phyloP scores from a whole-genome alignment of 2,329 filamentous ascomycete species.

The Cladosporium sphaerospermum region DNA sequence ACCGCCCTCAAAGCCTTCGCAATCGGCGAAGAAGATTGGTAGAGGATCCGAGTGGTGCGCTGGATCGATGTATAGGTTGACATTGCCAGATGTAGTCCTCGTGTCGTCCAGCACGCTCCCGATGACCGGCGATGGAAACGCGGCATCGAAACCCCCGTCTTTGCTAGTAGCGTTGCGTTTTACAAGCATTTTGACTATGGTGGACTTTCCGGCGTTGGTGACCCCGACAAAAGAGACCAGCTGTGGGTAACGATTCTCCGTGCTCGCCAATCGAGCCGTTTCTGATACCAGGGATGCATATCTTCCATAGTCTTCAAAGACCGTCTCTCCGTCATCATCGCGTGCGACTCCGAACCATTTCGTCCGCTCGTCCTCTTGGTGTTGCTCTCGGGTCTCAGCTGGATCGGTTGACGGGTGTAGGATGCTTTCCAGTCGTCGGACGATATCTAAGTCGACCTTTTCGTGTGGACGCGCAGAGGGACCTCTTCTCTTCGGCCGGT shows the following conservation, averaged over 20 bases:
- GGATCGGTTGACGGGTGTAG: slow-evolving; percentile 28
- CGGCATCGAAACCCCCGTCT: slow-evolving; percentile 21
- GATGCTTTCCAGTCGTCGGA: slow-evolving; percentile 23
- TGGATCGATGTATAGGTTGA: slow-evolving; percentile 46
- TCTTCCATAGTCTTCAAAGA: slow-evolving; percentile 39
- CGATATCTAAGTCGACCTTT: slow-evolving; percentile 28
- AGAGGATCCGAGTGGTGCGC: slow-evolving; percentile 26
- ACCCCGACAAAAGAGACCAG: slow-evolving; percentile 31
- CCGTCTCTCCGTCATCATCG: slow-evolving; percentile 26
- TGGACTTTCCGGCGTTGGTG: slow-evolving; percentile 44
- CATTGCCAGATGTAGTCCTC: slow-evolving; percentile 42
- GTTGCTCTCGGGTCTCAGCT: slow-evolving; percentile 16
- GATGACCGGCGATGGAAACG: slow-evolving; percentile 15
- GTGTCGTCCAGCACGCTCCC: slow-evolving; percentile 24
- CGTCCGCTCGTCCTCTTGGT: slow-evolving; percentile 32
- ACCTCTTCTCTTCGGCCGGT: no score
- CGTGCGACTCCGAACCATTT: slow-evolving; percentile 36
- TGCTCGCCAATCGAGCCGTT: slow-evolving; percentile 18
- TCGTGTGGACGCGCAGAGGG: slow-evolving; percentile 28
- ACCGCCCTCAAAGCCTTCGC: slow-evolving; percentile 48
- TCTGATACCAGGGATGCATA: slow-evolving; percentile 39
- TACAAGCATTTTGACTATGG: slow-evolving; percentile 45
- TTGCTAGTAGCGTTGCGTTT: slow-evolving; percentile 29
- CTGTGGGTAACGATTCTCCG: slow-evolving; percentile 24
- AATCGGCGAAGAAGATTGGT: slow-evolving; percentile 46